Conservation (phyloP, 352 stramenopile species). For the Ophiocytium majus region DNA sequence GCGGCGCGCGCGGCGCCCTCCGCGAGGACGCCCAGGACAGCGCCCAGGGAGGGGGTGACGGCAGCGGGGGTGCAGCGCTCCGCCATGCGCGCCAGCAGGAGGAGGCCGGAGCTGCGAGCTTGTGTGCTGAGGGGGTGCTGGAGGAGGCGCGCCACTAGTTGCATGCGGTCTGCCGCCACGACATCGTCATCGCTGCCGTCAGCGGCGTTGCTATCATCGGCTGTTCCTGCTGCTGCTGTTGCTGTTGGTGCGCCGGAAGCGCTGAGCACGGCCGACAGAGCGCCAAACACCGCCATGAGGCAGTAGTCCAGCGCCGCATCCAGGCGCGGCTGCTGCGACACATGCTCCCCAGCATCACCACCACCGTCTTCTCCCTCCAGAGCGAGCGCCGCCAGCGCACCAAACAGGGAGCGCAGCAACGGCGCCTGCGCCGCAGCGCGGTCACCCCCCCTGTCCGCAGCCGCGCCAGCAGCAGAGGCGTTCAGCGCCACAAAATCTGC, state of each 20-base stretch:
- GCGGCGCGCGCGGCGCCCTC: neutral
- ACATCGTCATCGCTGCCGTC: neutral
- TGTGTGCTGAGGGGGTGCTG: neutral
- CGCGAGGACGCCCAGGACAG: neutral
- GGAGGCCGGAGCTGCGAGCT: slow-evolving; percentile 27
- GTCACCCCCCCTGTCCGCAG: neutral
- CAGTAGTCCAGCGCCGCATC: slow-evolving; percentile 7
- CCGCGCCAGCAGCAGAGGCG: too few relatives aligned
- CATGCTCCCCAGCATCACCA: too few relatives aligned
- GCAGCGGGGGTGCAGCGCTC: neutral
- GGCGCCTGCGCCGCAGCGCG: neutral
- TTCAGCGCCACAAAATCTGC: neutral
- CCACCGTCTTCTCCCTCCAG: too few relatives aligned
- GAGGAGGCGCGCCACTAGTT: slow-evolving; percentile 14
- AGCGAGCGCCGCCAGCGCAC: neutral
- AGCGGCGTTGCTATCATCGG: slow-evolving; percentile 1
- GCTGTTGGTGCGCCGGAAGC: neutral
- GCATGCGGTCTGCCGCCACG: neutral
- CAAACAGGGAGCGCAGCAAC: neutral
- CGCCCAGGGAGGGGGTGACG: neutral
- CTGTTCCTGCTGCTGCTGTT: slow-evolving; percentile 9
- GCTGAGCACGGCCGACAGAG: neutral
- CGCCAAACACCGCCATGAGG: neutral
- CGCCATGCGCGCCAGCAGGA: slow-evolving; percentile 31
- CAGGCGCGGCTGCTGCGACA: neutral